Evolutionary conservation across 306 rosid genomes (phyloP).

Genomic region (Cicer bijugum): DNA sequence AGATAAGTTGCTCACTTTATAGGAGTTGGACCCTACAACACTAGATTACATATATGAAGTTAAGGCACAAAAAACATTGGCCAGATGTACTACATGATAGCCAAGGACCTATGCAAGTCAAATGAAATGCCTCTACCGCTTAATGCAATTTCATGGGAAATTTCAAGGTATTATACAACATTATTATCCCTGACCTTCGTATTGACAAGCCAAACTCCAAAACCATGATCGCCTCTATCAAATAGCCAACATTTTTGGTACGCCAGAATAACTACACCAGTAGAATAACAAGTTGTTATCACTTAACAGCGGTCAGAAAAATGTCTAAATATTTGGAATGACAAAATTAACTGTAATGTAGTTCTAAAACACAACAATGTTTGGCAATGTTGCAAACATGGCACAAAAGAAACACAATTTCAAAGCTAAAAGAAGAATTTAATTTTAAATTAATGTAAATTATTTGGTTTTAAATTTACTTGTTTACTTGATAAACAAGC

Average conservation of each 20-base stretch:
- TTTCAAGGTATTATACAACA: constrained; percentile 32
- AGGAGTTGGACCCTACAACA: neutral
- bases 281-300: constrained; percentile 30
- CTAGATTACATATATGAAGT: constrained; percentile 3
- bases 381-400: constrained; percentile 9
- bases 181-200: constrained; percentile 65
- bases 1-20: neutral
- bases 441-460: constrained; percentile 16
- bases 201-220: constrained; percentile 91
- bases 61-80: constrained; percentile 1
- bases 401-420: constrained; percentile 19
- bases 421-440: constrained; percentile 14
- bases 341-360: neutral
- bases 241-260: constrained; percentile 71
- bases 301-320: constrained; percentile 29
- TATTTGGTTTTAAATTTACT: constrained; percentile 22
- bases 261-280: constrained; percentile 81
- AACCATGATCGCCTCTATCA: constrained; percentile 87
- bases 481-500: constrained; percentile 11
- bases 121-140: constrained; percentile 27
- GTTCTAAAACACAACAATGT: constrained; percentile 33
- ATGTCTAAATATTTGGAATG: constrained; percentile 19
- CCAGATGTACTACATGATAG: constrained; percentile 15
- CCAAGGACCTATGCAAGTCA: constrained; percentile 15
- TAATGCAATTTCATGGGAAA: constrained; percentile 26